Percentiles rank a stretch among this genome's conserved stretches.
These are phyloP conservation scores for Tetraselmis striata DNA, from an alignment of 139 green algal species.

Conservation along the genomic window DNA sequence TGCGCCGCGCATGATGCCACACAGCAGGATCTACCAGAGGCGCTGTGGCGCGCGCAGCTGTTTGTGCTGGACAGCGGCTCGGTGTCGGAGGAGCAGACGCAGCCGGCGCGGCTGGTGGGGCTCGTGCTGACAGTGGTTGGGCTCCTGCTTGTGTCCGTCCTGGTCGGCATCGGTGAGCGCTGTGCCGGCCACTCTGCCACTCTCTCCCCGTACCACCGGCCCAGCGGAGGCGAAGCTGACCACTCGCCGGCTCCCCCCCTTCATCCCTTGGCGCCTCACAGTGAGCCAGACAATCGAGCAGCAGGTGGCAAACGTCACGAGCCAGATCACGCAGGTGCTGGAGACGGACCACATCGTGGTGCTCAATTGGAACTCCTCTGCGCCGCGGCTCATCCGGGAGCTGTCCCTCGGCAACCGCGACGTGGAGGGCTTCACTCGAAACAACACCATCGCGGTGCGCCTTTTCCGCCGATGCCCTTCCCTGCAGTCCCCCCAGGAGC, in stretches of 20 bases:
- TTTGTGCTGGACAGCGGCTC: neutral
- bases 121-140: neutral
- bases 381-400: neutral
- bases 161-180: neutral
- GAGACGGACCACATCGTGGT: constrained; percentile 8
- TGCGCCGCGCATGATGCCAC: too few relatives aligned
- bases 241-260: too few relatives aligned
- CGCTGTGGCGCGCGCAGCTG: neutral
- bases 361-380: neutral
- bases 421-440: neutral
- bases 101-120: neutral
- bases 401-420: neutral
- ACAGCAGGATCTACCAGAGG: neutral
- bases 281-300: neutral
- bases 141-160: neutral
- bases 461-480: too few relatives aligned
- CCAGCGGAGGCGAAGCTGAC: too few relatives aligned
- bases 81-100: neutral
- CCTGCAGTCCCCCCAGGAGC: too few relatives aligned
- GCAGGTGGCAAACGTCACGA: neutral
- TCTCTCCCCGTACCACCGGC: too few relatives aligned
- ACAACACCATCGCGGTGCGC: neutral
- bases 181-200: too few relatives aligned
- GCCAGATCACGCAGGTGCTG: constrained; percentile 2
- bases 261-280: neutral